Evolutionary conservation across 1,284 basidiomycete species (phyloP), one percentile per base, ranked within the genome.

Genomic region (Phellopilus nigrolimitatus): DNA sequence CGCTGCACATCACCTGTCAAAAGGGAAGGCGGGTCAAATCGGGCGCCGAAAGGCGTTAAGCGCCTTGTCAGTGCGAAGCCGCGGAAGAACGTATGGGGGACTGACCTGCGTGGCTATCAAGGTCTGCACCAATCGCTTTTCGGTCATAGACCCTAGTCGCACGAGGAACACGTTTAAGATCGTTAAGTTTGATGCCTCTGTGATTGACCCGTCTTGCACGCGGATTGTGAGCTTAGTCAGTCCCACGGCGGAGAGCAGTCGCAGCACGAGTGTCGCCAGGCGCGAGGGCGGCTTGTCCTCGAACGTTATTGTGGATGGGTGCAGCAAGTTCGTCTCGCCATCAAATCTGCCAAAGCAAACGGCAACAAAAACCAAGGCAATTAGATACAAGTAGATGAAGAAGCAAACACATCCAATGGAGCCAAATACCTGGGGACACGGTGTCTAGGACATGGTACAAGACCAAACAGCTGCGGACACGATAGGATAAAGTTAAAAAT

Each of bases 401-500:
- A 41, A n/a, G 44, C 10, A 17, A 21, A 45, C 10, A n/a, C 7
- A 40, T 22, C 10, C n/a, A 24, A 48, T 31, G 12, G 12, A 2
- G 13, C 17, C 22, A 67, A 75, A 57, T 64, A 92, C 90, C 81
- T 79, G 47, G 97, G 97, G 12, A 99, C 77, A 25, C 97, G 80
- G 69, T 99, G 97, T 38, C 97, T 74, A 1, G 97, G 97, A 62
- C 94, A 97, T 0, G 89, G 88, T 5, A 99, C 90, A 7, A 99
- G 67, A 1, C 91, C 90, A 63, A 98, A 98, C 1, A 99, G 71
- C 65, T 99, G 97, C 3, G 97, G 97, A 59, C 88, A 91, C 19
- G 93, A 97, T 33, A 98, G 75, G 37, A 97, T 47, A 62, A 99
- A 99, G 68, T 99, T 99, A 80, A 98, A 91, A 57, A 97, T 88